Percentiles rank a stretch among this genome's conserved stretches.
Evolutionary conservation across 1,139 yeast genomes (phyloP).

Genomic region (Debaryomyces coudertii): DNA sequence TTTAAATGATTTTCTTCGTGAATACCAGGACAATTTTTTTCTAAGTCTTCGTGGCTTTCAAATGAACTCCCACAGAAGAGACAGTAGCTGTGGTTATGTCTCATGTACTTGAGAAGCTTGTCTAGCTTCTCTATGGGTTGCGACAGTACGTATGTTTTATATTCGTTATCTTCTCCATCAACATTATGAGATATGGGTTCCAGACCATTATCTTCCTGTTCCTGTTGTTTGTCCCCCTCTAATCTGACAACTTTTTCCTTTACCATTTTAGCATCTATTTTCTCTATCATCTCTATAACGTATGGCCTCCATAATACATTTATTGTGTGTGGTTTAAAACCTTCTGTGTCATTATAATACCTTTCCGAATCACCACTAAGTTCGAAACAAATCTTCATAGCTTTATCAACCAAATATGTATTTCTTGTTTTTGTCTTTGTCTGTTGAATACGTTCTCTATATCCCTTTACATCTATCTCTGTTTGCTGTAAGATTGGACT

Average conservation of each 20-base stretch:
- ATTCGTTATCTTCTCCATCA: background rate
- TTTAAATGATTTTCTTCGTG: conserved; percentile 16
- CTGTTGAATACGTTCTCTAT: conserved; percentile 2
- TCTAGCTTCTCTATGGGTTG: conserved; percentile 9
- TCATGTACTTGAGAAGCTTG: conserved; percentile 23
- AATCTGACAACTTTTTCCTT: background rate
- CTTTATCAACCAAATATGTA: conserved; percentile 12
- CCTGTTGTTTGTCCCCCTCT: background rate
- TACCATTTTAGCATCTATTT: background rate
- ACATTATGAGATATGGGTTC: conserved; percentile 2
- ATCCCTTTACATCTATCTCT: background rate
- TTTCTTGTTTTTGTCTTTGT: conserved; percentile 6
- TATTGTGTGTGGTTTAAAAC: conserved; percentile 16
- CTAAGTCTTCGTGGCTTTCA: conserved; percentile 20
- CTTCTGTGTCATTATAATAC: conserved; percentile 12
- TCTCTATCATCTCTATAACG: conserved; percentile 14
- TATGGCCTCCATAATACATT: conserved; percentile 30
- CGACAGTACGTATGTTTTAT: background rate
- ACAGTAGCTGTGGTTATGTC: conserved; percentile 29
- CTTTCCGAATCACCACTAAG: conserved; percentile 30
- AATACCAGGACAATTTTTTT: conserved; percentile 28
- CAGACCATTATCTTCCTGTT: background rate
- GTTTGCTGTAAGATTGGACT: background rate
- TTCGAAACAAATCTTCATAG: conserved; percentile 31
- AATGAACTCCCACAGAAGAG: conserved; percentile 34